Percentiles rank a stretch among this genome's conserved stretches.
Evolutionary conservation across 805 yeast genomes (phyloP).

Genomic region (Wickerhamia fluorescens): DNA sequence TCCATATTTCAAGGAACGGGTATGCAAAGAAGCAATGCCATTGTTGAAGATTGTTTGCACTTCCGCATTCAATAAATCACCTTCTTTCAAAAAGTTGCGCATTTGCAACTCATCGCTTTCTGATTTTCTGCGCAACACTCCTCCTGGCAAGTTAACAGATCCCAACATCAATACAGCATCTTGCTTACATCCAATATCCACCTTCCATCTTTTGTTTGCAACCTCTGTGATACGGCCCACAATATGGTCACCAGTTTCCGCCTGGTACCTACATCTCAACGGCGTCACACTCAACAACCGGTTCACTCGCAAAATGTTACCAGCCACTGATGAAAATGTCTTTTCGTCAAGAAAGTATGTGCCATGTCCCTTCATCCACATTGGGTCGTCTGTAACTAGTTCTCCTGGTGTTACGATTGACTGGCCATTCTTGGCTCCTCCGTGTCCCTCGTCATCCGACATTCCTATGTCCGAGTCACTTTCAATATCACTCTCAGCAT

Average conservation of each 20-base stretch:
- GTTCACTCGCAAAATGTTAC: slow-evolving; percentile 80
- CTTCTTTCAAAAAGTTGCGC: slow-evolving; percentile 91
- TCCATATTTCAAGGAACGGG: slow-evolving; percentile 92
- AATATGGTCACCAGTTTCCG: slow-evolving; percentile 95
- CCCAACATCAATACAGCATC: slow-evolving; percentile 92
- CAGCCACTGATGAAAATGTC: slow-evolving; percentile 90
- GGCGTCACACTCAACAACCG: slow-evolving; percentile 81
- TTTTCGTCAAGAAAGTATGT: slow-evolving; percentile 71
- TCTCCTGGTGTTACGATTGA: slow-evolving; percentile 90
- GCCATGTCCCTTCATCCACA: slow-evolving; percentile 99
- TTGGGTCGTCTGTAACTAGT: slow-evolving; percentile 87
- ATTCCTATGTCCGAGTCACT: slow-evolving; percentile 34
- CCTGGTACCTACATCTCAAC: slow-evolving; percentile 77
- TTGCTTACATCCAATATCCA: slow-evolving; percentile 91
- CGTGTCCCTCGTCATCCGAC: slow-evolving; percentile 24
- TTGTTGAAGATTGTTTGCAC: slow-evolving; percentile 85
- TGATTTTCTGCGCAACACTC: slow-evolving; percentile 85
- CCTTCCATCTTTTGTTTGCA: slow-evolving; percentile 92
- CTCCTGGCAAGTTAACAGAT: slow-evolving; percentile 95
- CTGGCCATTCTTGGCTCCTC: slow-evolving; percentile 6
- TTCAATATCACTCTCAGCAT: slow-evolving; percentile 9
- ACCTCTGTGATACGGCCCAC: slow-evolving; percentile 93
- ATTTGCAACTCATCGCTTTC: slow-evolving; percentile 95
- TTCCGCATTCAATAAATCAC: slow-evolving; percentile 92
- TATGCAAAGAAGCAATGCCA: slow-evolving; percentile 90